Evolutionary conservation across 495 filamentous ascomycete species (phyloP), one percentile per base, ranked within the genome.

Genomic region (Hyaloscypha variabilis): DNA sequence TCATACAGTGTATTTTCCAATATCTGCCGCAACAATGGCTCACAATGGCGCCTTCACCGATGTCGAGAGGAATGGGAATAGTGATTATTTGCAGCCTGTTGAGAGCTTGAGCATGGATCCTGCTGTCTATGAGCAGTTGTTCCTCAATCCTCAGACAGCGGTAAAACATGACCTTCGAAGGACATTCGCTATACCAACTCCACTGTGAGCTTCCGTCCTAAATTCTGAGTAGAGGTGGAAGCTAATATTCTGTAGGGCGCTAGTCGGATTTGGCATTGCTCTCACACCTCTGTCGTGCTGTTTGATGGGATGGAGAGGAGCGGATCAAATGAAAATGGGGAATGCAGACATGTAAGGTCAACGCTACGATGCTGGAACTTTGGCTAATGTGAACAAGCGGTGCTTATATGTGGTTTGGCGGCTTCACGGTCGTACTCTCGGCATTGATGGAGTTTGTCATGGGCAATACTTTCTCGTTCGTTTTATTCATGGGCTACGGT

Each of bases 161-260:
- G 51, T 54, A 11, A 24, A 28, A 25, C 8, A 28, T 25, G 51
- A 54, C 26, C 25, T 54, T 24, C 3, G n/a, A 25, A 24, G 5
- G 51, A 54, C 51, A 14, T 54, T 54, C 19, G 51, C 23, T 25
- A 54, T 25, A 8, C 51, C 51, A 3, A 54, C 51, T 54, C 51
- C 51, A 54, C 8, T 54, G 51, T 25, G 25, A 54, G 25, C 26
- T 54, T 19, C 26, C 51, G 6, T n/a, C 51, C 51, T 24, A n/a
- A 46, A 17, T 4, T 46, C 17, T 46, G 39, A 4, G 3, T 54
- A 54, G 25, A n/a, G 19, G n/a, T 54, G 3, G 8, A 51, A 54
- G 51, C 51, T 25, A 17, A 54, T 54, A 54, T 24, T 1, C 26
- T 54, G 5, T 17, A 54, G 51, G 8, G 51, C n/a, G 11, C 10